Percentiles rank a stretch among this genome's conserved stretches.
Conservation (phyloP, 2,329 filamentous ascomycete genomes). For the Botrytis galanthina region DNA sequence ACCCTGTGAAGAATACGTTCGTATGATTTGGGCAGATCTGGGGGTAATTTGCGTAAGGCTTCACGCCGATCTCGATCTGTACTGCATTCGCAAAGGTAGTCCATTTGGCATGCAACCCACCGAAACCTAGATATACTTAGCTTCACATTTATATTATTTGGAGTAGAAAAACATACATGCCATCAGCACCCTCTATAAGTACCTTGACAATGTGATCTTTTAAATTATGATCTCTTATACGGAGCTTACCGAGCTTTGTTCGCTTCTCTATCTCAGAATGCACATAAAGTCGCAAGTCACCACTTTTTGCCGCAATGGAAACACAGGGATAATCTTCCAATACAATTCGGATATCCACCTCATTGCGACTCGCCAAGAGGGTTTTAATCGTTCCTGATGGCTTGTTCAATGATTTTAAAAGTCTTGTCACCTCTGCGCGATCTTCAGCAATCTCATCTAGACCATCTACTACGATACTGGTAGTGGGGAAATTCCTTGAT, state of each 20-base stretch:
- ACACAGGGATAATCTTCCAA: slow-evolving; percentile 14
- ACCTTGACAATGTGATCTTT: slow-evolving; percentile 24
- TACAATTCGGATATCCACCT: slow-evolving; percentile 22
- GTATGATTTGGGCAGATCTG: slow-evolving; percentile 33
- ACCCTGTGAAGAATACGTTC: slow-evolving; percentile 35
- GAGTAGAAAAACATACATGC: slow-evolving; percentile 24
- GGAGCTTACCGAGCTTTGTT: slow-evolving; percentile 15
- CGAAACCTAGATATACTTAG: slow-evolving; percentile 24
- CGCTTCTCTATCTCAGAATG: slow-evolving; percentile 24
- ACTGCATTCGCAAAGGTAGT: slow-evolving; percentile 24
- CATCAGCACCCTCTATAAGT: slow-evolving; percentile 24
- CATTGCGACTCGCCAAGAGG: slow-evolving; percentile 23
- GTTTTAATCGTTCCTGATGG: slow-evolving; percentile 22
- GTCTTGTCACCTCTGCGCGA: slow-evolving; percentile 15
- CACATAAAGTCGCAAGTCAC: slow-evolving; percentile 27
- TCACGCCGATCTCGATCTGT: slow-evolving; percentile 30
- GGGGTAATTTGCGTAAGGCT: slow-evolving; percentile 25
- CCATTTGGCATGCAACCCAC: slow-evolving; percentile 28
- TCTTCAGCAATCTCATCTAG: slow-evolving; percentile 34
- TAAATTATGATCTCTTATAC: slow-evolving; percentile 17
- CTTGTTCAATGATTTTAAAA: slow-evolving; percentile 20
- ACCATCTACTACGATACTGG: slow-evolving; percentile 35
- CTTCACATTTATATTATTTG: slow-evolving; percentile 4
- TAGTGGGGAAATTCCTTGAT: slow-evolving; percentile 22
- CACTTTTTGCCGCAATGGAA: slow-evolving; percentile 25